phyloP scores from a whole-genome alignment of 768 basidiomycete genomes.

The Macrolepiota albuminosa region DNA sequence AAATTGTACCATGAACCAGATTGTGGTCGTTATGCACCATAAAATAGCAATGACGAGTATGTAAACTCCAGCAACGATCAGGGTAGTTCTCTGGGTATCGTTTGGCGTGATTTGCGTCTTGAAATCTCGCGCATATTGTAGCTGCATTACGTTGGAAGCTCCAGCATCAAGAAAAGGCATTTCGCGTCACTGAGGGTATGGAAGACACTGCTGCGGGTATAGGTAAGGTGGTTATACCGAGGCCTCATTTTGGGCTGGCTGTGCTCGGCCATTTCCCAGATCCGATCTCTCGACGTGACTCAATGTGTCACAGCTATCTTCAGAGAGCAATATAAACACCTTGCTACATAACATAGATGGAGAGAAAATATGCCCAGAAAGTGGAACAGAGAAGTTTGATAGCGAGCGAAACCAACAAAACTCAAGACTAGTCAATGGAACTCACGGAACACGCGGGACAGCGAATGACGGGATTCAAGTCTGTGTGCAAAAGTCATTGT shows the following conservation, averaged over 20 bases:
- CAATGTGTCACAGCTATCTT: too few species aligned
- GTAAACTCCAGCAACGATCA: slow-evolving; percentile 79
- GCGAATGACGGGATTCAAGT: too few species aligned
- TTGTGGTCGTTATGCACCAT: slow-evolving; percentile 46
- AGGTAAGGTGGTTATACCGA: background rate
- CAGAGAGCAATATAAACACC: too few species aligned
- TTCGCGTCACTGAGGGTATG: background rate
- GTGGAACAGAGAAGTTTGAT: too few species aligned
- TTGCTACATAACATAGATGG: too few species aligned
- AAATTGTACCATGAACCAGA: background rate
- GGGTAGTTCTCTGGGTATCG: slow-evolving; percentile 65
- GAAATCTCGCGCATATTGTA: slow-evolving; percentile 33
- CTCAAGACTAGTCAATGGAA: too few species aligned
- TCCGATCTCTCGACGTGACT: background rate
- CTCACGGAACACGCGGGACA: too few species aligned
- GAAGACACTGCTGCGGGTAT: background rate
- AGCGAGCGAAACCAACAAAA: too few species aligned
- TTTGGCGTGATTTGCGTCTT: slow-evolving; percentile 53
- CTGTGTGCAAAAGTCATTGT: too few species aligned
- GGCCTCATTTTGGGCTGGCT: slow-evolving; percentile 8
- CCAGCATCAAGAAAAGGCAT: slow-evolving; percentile 10
- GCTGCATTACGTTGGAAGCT: slow-evolving; percentile 9
- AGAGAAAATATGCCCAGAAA: too few species aligned
- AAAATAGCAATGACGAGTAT: slow-evolving; percentile 72
- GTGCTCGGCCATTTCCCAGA: slow-evolving; percentile 5